phyloP scores from a whole-genome alignment of 345 rosid species.

The Pelargonium nanum region DNA sequence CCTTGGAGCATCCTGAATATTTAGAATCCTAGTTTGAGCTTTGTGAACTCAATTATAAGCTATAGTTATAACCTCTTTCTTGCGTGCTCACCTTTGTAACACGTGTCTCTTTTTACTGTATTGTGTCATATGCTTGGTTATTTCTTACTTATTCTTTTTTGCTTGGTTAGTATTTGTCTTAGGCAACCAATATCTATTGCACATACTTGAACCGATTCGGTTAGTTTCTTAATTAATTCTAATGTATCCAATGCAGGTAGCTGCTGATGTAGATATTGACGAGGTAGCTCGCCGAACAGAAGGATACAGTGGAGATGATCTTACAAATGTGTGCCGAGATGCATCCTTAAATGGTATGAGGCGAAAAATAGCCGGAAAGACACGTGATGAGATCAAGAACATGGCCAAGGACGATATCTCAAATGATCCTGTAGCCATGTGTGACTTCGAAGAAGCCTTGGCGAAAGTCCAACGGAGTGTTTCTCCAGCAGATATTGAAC shows the following conservation, averaged over 20 bases:
- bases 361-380: conserved; percentile 97
- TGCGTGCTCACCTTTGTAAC: too few species aligned
- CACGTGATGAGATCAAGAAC: conserved; percentile 95
- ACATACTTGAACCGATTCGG: neutral
- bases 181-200: neutral
- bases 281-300: conserved; percentile 85
- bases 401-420: conserved; percentile 98
- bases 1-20: too few species aligned
- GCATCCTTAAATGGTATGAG: conserved; percentile 99
- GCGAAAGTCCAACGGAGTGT: conserved; percentile 92
- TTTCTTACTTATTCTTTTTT: too few species aligned
- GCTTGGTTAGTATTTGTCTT: neutral
- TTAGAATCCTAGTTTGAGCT: too few species aligned
- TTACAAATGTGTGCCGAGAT: conserved; percentile 92
- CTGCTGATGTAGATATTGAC: conserved; percentile 78
- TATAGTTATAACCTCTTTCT: too few species aligned
- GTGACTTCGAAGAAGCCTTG: conserved; percentile 95
- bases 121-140: too few species aligned
- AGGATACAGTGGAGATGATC: conserved; percentile 99
- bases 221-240: neutral
- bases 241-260: conserved; percentile 49
- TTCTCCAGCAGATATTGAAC: conserved; percentile 81
- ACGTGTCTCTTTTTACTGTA: too few species aligned
- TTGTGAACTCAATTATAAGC: too few species aligned
- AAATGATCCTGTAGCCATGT: conserved; percentile 95